Conservation (phyloP, 768 basidiomycete genomes). For the Naganishia randhawae region DNA sequence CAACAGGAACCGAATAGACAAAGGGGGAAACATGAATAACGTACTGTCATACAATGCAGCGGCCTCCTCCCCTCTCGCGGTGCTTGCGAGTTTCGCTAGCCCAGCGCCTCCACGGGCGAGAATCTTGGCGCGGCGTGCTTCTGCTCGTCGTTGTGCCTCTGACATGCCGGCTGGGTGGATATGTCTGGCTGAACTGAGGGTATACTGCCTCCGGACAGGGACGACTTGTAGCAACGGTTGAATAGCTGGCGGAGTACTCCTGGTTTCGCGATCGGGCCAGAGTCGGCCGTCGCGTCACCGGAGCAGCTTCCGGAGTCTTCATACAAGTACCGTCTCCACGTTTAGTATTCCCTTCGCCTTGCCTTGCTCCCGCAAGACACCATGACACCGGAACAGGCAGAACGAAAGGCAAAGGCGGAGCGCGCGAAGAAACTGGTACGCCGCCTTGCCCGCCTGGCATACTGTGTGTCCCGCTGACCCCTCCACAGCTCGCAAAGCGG, state of each 20-base stretch:
- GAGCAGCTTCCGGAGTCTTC: neutral
- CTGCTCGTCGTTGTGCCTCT: constrained; percentile 45
- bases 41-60: constrained; percentile 43
- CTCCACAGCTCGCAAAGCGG: constrained; percentile 27
- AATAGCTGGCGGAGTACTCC: too few species aligned
- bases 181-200: neutral
- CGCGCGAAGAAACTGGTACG: constrained; percentile 48
- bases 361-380: neutral
- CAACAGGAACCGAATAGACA: too few species aligned
- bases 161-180: constrained; percentile 16
- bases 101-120: constrained; percentile 44
- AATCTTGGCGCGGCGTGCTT: constrained; percentile 48
- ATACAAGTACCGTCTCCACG: neutral
- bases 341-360: too few species aligned
- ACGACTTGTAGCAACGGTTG: too few species aligned
- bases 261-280: too few species aligned
- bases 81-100: constrained; percentile 45
- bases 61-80: constrained; percentile 48
- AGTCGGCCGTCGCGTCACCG: too few species aligned
- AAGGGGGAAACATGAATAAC: constrained; percentile 13
- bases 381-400: constrained; percentile 33
- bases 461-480: neutral
- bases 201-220: too few species aligned
- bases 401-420: constrained; percentile 48
- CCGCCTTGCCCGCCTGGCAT: neutral